A percentile compares a stretch with the other conserved stretches of the same genome.
These are phyloP conservation scores for Cercospora nicotianae DNA, from an alignment of 2,329 filamentous ascomycete genomes.

Conservation along the genomic window DNA sequence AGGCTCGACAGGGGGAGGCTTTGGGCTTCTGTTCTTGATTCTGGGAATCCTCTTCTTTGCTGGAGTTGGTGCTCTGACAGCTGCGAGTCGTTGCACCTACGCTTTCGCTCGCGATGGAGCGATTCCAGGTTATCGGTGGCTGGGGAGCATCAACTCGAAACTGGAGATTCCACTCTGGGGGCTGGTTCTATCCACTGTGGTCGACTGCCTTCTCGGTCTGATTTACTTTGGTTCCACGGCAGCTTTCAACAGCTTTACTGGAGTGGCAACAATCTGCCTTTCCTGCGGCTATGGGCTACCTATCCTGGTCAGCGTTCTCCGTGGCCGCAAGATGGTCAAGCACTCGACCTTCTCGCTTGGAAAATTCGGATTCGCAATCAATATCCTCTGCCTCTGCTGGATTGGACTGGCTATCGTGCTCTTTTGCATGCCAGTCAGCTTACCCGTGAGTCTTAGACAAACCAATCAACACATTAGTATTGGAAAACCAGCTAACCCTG, in stretches of 20 bases:
- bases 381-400: constrained; percentile 68
- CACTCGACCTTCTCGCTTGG: constrained; percentile 69
- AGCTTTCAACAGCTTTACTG: constrained; percentile 78
- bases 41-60: constrained; percentile 76
- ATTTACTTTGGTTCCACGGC: constrained; percentile 78
- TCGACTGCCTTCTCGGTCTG: constrained; percentile 70
- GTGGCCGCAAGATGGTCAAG: constrained; percentile 64
- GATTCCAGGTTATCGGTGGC: constrained; percentile 50
- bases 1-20: constrained; percentile 69
- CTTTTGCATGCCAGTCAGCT: constrained; percentile 68
- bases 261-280: constrained; percentile 76
- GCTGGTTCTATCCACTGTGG: constrained; percentile 64
- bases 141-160: constrained; percentile 58
- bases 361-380: constrained; percentile 66
- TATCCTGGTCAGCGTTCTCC: constrained; percentile 68
- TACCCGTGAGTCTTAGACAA: constrained; percentile 36
- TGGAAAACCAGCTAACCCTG: constrained; percentile 4
- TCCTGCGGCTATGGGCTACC: constrained; percentile 74
- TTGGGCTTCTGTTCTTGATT: constrained; percentile 73
- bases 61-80: constrained; percentile 71
- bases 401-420: constrained; percentile 68
- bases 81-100: constrained; percentile 69
- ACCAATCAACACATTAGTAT: constrained; percentile 12
- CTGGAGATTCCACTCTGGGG: constrained; percentile 71
- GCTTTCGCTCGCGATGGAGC: constrained; percentile 72